Base-by-base conservation (phyloP, 768 basidiomycete species). In the Cystofilobasidium capitatum region DNA sequence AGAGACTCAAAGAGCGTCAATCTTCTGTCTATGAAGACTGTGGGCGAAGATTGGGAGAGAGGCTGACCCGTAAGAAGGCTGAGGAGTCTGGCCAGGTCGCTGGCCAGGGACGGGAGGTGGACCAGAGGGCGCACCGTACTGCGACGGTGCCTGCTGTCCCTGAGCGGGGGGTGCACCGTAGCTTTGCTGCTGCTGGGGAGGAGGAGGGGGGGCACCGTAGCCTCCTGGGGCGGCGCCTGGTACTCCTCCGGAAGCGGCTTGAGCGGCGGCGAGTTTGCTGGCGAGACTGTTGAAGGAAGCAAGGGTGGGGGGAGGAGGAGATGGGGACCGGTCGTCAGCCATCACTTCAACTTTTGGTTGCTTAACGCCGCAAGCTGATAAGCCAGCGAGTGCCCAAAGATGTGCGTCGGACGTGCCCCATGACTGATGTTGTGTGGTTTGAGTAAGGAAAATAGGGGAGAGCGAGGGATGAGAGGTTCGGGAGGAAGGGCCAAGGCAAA, bases 201-300 rank as follows among this genome's bases (percentile, higher is more conserved):
- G 49, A 26, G 49, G n/a, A n/a, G n/a, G 58, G n/a, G 58, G 58
- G 26, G 58, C 62, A 39, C 62, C 62, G 62, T 64, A 64, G 14
- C 22, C n/a, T n/a, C 26, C 3, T 35, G 36, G 35, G 31, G 62
- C 61, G 26, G 44, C 62, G 33, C 33, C 35, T 45, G 62, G 31
- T 47, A 37, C 37, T 10, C 31, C 58, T 37, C 10, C 35, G 31
- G 55, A 31, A 29, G 36, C 49, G 54, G 63, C 51, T 7, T 64
- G 47, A 26, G 62, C 49, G n/a, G 63, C 63, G 1, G 63, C 63
- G 37, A 64, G 51, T 39, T 64, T 64, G 13, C 26, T 31, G 16
- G 63, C 63, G 29, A 64, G 51, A 29, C 51, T 36, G 57, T 58
- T 58, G 31, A 22, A 58, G 35, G 58, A 17, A 20, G 36, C 2